These are phyloP conservation scores for Exophiala lecanii-corni DNA, from an alignment of 2,329 filamentous ascomycete species.

Conservation along the genomic window DNA sequence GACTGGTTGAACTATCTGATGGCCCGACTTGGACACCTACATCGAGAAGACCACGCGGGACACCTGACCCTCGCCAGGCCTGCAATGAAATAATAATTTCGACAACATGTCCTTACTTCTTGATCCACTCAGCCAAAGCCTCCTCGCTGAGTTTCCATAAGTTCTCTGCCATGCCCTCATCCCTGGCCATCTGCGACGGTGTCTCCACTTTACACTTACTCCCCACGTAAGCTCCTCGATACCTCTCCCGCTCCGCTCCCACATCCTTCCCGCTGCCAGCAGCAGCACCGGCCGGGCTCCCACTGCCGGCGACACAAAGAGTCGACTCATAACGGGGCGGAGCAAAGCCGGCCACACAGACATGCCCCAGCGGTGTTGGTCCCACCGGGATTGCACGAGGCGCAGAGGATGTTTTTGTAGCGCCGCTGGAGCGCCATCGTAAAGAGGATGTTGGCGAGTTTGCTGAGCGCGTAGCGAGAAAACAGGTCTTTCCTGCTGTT, in stretches of 20 bases:
- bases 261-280: conserved; percentile 4
- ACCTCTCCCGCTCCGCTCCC: conserved; percentile 5
- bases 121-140: conserved; percentile 28
- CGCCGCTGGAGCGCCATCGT: conserved; percentile 12
- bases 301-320: conserved; percentile 2
- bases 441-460: conserved; percentile 16
- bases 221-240: conserved; percentile 4
- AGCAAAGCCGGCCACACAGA: conserved; percentile 5
- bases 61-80: too few species aligned
- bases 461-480: conserved; percentile 17
- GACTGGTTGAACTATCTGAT: too few species aligned
- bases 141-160: conserved; percentile 38
- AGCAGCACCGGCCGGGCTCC: conserved; percentile 2
- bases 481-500: conserved; percentile 5
- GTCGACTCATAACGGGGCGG: conserved; percentile 2
- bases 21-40: too few species aligned
- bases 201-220: conserved; percentile 4
- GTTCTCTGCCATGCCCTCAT: conserved; percentile 1
- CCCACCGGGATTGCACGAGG: conserved; percentile 2
- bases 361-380: conserved; percentile 5
- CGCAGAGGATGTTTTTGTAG: conserved; percentile 3
- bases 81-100: conserved; percentile 3
- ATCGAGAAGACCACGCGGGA: too few species aligned
- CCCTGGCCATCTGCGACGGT: conserved; percentile 1
- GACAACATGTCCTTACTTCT: conserved; percentile 3